phyloP scores from a whole-genome alignment of 148 eudicot genomes.

The Cornus suecica region DNA sequence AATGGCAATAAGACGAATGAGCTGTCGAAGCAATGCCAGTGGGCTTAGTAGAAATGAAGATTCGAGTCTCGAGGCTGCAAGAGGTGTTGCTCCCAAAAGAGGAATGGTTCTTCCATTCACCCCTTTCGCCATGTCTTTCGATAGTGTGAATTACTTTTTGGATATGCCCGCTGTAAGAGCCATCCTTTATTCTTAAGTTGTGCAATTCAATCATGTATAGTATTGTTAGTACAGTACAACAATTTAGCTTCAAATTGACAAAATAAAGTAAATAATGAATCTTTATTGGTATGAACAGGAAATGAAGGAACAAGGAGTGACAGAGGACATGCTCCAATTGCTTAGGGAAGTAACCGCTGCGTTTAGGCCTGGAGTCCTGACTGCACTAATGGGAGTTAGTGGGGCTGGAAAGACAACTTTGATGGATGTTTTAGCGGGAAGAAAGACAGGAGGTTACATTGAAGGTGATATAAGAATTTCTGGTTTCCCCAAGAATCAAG shows the following conservation, averaged over 20 bases:
- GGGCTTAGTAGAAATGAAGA: slow-evolving; percentile 31
- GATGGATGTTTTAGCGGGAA: slow-evolving; percentile 50
- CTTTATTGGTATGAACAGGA: slow-evolving; percentile 24
- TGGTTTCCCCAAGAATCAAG: slow-evolving; percentile 46
- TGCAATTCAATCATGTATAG: background rate
- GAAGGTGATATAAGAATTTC: slow-evolving; percentile 54
- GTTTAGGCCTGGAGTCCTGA: slow-evolving; percentile 48
- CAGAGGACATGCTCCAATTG: slow-evolving; percentile 37
- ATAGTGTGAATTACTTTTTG: slow-evolving; percentile 39
- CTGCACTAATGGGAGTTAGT: slow-evolving; percentile 53
- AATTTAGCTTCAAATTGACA: background rate
- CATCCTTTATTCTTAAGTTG: background rate
- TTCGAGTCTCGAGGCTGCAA: slow-evolving; percentile 24
- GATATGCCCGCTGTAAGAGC: slow-evolving; percentile 49
- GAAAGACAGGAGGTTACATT: slow-evolving; percentile 48
- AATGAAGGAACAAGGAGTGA: slow-evolving; percentile 46
- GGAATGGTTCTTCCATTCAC: slow-evolving; percentile 59
- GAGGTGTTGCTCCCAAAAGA: slow-evolving; percentile 35
- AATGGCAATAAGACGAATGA: slow-evolving; percentile 37
- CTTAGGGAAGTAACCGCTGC: slow-evolving; percentile 41
- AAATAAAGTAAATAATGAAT: background rate
- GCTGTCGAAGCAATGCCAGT: slow-evolving; percentile 22
- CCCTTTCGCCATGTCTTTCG: slow-evolving; percentile 46
- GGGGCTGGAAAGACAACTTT: slow-evolving; percentile 58
- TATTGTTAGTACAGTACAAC: too few relatives aligned